Base-by-base conservation (phyloP, 257 asterid genomes). In the Fraxinus americana region DNA sequence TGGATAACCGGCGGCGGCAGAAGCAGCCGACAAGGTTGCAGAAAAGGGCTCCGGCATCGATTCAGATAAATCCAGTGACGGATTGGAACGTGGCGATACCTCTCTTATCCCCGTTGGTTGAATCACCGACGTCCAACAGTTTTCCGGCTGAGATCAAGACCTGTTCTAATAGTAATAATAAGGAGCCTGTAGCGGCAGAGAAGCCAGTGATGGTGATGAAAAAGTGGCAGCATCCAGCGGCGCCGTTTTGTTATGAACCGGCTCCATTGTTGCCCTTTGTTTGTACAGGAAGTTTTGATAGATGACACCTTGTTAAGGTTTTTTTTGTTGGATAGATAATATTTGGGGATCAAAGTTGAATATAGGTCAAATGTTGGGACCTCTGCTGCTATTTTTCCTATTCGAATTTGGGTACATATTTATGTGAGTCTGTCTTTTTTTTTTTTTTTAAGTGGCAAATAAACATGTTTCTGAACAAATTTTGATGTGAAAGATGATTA, bases 1-100 rank as follows among this genome's bases (percentile, higher is more conserved):
- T 87, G 32, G 72, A 76, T 63, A 71, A 52, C 71, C 81, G 87
- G 79, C 84, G 86, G 7, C 85, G 87, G 29, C 17, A 43, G 52
- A 19, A 54, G 27, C 85, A 89, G 71, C 78, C 92, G 4, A 89
- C 84, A 82, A 78, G 96, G 75, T 69, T 90, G 70, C 91, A 90
- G 81, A 79, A 74, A 76, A 73, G 86, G 63, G 97, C 92, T 32
- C 97, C 91, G 81, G 89, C 92, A 8, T 92, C 86, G 27, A 72
- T 92, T 1, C 88, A 90, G 82, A 81, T 92, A 65, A 78, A 67
- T 63, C 83, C 88, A 71, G 86, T 61, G 71, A n/a, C 77, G 69
- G 90, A 86, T 14, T 89, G 94, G 90, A 92, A 92, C 79, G 96
- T 80, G 78, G 91, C 92, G 52, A 89, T 92, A 57, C 92, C 96